Evolutionary conservation across 352 stramenopile species (phyloP), one percentile per base, ranked within the genome.

Genomic region (Pythium insidiosum): DNA sequence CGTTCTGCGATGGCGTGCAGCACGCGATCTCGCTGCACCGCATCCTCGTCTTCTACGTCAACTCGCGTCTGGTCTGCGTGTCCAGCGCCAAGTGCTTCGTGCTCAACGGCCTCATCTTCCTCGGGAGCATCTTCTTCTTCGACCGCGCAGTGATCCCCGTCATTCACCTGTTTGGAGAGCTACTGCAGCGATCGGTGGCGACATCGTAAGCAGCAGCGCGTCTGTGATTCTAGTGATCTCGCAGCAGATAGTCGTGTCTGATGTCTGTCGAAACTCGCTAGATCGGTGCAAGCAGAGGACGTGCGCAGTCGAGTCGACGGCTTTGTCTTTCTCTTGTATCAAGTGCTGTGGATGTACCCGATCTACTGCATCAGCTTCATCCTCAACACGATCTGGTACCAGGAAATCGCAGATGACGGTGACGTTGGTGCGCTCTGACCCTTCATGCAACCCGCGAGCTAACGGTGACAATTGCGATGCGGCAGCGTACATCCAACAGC

Each of bases 301-400:
- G 70, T 87, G 21, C 76, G 76, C 30, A 74, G 89, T 44, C 63
- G 67, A 24, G 77, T 93, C 30, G 81, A 93, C 46, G 75, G 70
- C 16, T 87, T 93, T 31, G 76, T 93, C 6, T 93, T 91, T 40
- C 41, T 93, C 22, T 44, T 93, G n/a, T 93, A 93, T 57, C 80
- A 93, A 51, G 75, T 86, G 43, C 53, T 94, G 22, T 94, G 81
- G 81, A 94, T 94, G 79, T 94, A 94, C 53, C 81, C 81, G 34
- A 94, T 94, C 57, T 94, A 94, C 66, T 90, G 76, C 64, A 89
- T 94, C 58, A 94, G 81, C 61, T 94, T 94, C 58, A 94, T 94
- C 50, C 58, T 94, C 48, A 94, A 94, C 55, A 91, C 81, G 13
- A 94, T 94, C 63, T 94, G 81, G 81, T 94, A 94, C 59, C 81